Evolutionary conservation across 2,329 filamentous ascomycete species (phyloP).

Genomic region (Tetracladium maxilliforme): DNA sequence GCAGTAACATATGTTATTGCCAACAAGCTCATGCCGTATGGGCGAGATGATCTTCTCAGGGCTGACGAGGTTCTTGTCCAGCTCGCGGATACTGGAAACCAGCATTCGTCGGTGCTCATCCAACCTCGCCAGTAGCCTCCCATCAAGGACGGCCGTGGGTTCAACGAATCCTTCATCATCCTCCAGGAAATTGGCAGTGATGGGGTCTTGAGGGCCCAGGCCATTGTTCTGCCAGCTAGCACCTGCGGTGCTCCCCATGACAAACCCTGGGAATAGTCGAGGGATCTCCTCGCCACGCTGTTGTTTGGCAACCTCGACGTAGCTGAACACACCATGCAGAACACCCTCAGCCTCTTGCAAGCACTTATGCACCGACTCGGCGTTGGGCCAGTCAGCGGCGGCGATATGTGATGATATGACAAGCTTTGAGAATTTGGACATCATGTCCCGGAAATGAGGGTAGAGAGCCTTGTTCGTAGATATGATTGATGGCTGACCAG

Average conservation of each 20-base stretch:
- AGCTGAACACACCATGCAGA: conserved; percentile 83
- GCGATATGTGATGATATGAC: conserved; percentile 97
- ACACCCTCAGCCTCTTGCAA: conserved; percentile 96
- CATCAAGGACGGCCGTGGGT: conserved; percentile 60
- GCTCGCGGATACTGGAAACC: conserved; percentile 68
- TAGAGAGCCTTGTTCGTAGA: conserved; percentile 95
- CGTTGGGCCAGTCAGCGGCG: conserved; percentile 86
- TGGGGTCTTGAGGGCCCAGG: conserved; percentile 48
- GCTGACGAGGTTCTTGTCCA: conserved; percentile 70
- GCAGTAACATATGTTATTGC: conserved; percentile 67
- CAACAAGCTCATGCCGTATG: conserved; percentile 63
- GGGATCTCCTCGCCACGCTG: conserved; percentile 89
- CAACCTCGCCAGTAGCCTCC: conserved; percentile 63
- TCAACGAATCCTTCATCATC: conserved; percentile 62
- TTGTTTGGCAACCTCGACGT: conserved; percentile 87
- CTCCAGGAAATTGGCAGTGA: conserved; percentile 74
- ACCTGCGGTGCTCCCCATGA: conserved; percentile 68
- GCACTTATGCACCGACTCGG: conserved; percentile 89
- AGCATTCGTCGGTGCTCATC: conserved; percentile 79
- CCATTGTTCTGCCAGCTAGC: conserved; percentile 78
- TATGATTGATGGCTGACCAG: conserved; percentile 97
- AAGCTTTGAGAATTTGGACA: conserved; percentile 99
- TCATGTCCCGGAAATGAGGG: conserved; percentile 96
- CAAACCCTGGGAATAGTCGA: conserved; percentile 84
- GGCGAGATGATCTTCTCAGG: conserved; percentile 72